A percentile compares a stretch with the other conserved stretches of the same genome.
Evolutionary conservation across 441 rosid species (phyloP).

Genomic region (Adansonia gregorii): DNA sequence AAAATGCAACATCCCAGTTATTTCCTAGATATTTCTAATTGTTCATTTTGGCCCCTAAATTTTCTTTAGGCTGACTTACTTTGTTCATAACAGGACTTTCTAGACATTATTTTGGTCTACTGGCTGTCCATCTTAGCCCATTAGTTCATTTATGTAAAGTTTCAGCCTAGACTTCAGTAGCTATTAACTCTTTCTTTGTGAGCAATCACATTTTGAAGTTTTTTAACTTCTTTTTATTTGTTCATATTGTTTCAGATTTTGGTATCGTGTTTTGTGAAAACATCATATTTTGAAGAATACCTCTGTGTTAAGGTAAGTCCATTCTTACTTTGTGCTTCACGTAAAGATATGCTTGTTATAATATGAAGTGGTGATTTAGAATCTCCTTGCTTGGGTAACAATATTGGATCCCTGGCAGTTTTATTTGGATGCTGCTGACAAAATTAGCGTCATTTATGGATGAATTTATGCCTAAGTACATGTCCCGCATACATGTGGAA

Average conservation of each 20-base stretch:
- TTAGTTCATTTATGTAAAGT: constrained; percentile 4
- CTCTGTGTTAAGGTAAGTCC: constrained; percentile 67
- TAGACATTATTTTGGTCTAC: not conserved
- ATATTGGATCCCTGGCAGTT: not conserved
- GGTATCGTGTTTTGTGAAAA: constrained; percentile 70
- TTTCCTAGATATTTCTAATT: not conserved
- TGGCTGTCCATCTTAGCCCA: not conserved
- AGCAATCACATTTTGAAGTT: constrained; percentile 21
- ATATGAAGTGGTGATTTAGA: constrained; percentile 14
- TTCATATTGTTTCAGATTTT: constrained; percentile 55
- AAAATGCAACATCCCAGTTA: not conserved
- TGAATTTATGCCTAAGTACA: not conserved
- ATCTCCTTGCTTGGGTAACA: not conserved
- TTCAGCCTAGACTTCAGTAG: not conserved
- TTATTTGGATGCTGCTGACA: not conserved
- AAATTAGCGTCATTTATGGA: not conserved
- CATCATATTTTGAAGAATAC: constrained; percentile 75
- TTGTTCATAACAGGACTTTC: not conserved
- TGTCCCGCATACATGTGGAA: not conserved
- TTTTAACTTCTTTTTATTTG: constrained; percentile 22
- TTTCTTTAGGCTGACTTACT: constrained; percentile 1
- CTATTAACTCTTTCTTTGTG: constrained; percentile 17
- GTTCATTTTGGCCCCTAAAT: not conserved
- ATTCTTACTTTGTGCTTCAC: constrained; percentile 10
- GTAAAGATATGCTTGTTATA: constrained; percentile 15